Conservation (phyloP, 176 grass and related monocot species). For the Carex pumila region DNA sequence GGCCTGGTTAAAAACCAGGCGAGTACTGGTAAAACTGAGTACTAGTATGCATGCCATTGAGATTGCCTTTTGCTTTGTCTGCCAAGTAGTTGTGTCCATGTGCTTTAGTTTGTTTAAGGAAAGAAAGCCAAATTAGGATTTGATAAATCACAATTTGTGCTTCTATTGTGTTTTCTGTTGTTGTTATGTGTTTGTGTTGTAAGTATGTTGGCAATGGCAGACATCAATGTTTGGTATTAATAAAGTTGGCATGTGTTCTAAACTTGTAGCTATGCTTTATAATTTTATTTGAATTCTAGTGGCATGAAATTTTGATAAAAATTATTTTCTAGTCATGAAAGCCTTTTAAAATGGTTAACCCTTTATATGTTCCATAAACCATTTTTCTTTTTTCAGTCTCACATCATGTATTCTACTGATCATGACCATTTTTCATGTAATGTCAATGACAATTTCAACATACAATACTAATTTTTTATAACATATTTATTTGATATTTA, state of each 20-base stretch:
- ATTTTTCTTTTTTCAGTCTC: background rate
- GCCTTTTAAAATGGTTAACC: background rate
- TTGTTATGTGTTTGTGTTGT: background rate
- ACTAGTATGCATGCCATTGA: slow-evolving; percentile 80
- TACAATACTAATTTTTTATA: too few species aligned
- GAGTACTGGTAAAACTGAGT: slow-evolving; percentile 53
- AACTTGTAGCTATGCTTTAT: background rate
- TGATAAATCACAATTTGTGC: background rate
- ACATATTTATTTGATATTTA: too few species aligned
- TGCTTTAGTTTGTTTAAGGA: background rate
- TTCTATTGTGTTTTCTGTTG: background rate
- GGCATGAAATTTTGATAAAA: background rate
- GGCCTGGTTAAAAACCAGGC: slow-evolving; percentile 62
- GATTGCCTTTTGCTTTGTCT: background rate
- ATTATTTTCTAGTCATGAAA: background rate
- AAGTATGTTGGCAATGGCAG: background rate
- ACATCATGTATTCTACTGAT: background rate
- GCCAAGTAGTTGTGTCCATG: background rate
- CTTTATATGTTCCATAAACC: background rate
- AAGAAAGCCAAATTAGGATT: background rate
- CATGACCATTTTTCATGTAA: background rate
- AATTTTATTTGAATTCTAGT: background rate
- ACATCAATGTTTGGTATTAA: background rate
- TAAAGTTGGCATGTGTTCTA: background rate
- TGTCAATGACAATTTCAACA: too few species aligned